Percentiles rank a stretch among this genome's conserved stretches.
Evolutionary conservation across 2,329 filamentous ascomycete species (phyloP).

Genomic region (Neofusicoccum ribis): DNA sequence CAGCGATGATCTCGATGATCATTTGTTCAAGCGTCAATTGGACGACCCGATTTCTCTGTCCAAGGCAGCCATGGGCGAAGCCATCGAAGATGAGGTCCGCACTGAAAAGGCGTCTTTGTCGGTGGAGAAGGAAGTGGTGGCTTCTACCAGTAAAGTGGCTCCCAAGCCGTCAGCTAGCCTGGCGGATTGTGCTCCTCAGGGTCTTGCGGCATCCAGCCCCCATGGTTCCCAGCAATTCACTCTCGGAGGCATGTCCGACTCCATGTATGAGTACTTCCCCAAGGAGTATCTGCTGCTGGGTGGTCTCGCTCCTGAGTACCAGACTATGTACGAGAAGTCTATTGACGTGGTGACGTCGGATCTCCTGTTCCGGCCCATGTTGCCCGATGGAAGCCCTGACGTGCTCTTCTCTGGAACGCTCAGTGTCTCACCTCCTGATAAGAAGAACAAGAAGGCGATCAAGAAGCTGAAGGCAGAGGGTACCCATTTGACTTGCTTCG

Average conservation of each 20-base stretch:
- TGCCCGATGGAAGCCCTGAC: constrained; percentile 43
- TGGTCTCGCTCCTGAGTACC: constrained; percentile 47
- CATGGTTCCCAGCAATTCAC: constrained; percentile 34
- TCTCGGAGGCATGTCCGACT: constrained; percentile 43
- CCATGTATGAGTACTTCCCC: constrained; percentile 46
- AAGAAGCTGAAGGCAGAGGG: constrained; percentile 37
- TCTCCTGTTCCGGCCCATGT: constrained; percentile 52
- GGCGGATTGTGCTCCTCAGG: constrained; percentile 26
- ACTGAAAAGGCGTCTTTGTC: constrained; percentile 1
- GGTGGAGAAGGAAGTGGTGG: not conserved
- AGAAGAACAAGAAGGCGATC: constrained; percentile 25
- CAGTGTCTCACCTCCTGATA: constrained; percentile 21
- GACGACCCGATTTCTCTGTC: constrained; percentile 5
- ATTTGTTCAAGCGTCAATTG: constrained; percentile 1
- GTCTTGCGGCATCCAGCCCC: not conserved
- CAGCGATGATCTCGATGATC: not conserved
- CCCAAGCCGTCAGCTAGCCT: not conserved
- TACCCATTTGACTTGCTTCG: constrained; percentile 70
- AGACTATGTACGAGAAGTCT: constrained; percentile 58
- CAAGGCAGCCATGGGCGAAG: not conserved
- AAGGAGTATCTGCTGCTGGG: constrained; percentile 52
- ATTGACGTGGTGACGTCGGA: constrained; percentile 46
- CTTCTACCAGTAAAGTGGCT: constrained; percentile 15
- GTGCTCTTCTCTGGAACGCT: constrained; percentile 38
- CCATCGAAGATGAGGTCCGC: constrained; percentile 9